phyloP scores from a whole-genome alignment of 257 asterid genomes.

The Salvia rosmarinus region DNA sequence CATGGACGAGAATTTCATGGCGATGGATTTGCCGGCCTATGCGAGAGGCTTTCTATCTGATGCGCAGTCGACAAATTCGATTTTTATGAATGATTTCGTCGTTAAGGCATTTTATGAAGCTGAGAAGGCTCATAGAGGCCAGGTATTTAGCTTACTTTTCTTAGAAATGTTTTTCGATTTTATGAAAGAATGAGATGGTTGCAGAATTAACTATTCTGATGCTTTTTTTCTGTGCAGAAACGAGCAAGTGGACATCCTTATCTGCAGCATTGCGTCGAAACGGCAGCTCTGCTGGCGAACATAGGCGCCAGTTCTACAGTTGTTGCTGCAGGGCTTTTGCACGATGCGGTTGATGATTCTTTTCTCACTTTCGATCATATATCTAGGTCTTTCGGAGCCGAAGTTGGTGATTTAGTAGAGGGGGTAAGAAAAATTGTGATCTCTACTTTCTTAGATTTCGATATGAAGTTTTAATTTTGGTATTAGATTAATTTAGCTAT shows the following conservation, averaged over 20 bases:
- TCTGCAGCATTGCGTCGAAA: conserved; percentile 94
- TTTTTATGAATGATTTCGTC: conserved; percentile 74
- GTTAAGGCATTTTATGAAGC: conserved; percentile 82
- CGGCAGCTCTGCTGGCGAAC: conserved; percentile 72
- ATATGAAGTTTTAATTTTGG: not conserved
- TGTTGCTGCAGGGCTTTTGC: conserved; percentile 95
- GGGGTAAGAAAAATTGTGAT: conserved; percentile 63
- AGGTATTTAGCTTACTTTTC: conserved; percentile 49
- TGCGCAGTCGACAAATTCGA: conserved; percentile 72
- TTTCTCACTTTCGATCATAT: conserved; percentile 64
- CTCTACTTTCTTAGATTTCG: not conserved
- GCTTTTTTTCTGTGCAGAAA: conserved; percentile 51
- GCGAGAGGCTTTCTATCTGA: conserved; percentile 68
- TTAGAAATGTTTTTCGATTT: not conserved
- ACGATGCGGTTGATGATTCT: conserved; percentile 88
- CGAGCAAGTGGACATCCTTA: conserved; percentile 96
- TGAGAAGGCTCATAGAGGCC: conserved; percentile 76
- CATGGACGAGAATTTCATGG: conserved; percentile 69
- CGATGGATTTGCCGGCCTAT: conserved; percentile 51
- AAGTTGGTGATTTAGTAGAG: conserved; percentile 83
- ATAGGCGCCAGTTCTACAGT: conserved; percentile 89
- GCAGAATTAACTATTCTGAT: not conserved
- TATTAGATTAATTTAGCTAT: not conserved
- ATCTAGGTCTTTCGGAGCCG: conserved; percentile 62
- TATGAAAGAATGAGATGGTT: not conserved